Conservation (phyloP, 163 green algal species). For the Scenedesmus sp. region DNA sequence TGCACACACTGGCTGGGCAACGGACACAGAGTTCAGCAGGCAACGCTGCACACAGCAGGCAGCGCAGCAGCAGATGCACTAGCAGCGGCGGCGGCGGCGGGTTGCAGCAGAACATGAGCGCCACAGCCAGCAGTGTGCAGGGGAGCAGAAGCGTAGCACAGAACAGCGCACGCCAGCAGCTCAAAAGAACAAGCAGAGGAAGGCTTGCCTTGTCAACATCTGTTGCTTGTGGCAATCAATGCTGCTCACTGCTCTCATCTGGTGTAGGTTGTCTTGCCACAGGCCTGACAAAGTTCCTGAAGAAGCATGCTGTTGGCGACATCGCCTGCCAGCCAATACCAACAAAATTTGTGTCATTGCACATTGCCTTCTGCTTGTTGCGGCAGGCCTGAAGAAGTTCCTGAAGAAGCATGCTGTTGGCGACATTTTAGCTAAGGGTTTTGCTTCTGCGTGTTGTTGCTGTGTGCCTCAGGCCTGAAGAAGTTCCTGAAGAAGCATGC, state of each 20-base stretch:
- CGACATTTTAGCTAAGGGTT: not conserved
- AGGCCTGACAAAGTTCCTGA: slow-evolving; percentile 95
- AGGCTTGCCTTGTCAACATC: too few species aligned
- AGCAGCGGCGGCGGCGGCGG: too few species aligned
- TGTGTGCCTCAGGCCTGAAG: slow-evolving; percentile 78
- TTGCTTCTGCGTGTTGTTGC: not conserved
- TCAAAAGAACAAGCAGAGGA: too few species aligned
- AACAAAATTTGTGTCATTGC: not conserved
- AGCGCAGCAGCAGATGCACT: not conserved
- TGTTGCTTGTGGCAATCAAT: too few species aligned
- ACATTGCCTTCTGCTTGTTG: not conserved
- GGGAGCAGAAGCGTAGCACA: too few species aligned
- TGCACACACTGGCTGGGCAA: too few species aligned
- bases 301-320: not conserved
- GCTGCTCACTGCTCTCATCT: too few species aligned
- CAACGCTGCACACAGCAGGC: too few species aligned
- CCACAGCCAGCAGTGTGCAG: too few species aligned
- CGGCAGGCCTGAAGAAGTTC: slow-evolving; percentile 95
- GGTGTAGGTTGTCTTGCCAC: not conserved
- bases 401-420: not conserved
- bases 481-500: slow-evolving; percentile 83
- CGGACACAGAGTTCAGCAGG: not conserved
- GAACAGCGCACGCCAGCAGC: too few species aligned
- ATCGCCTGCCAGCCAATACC: not conserved
- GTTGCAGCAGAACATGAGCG: too few species aligned